Evolutionary conservation across 2,329 filamentous ascomycete species (phyloP).

Genomic region (Aspergillus versicolor): DNA sequence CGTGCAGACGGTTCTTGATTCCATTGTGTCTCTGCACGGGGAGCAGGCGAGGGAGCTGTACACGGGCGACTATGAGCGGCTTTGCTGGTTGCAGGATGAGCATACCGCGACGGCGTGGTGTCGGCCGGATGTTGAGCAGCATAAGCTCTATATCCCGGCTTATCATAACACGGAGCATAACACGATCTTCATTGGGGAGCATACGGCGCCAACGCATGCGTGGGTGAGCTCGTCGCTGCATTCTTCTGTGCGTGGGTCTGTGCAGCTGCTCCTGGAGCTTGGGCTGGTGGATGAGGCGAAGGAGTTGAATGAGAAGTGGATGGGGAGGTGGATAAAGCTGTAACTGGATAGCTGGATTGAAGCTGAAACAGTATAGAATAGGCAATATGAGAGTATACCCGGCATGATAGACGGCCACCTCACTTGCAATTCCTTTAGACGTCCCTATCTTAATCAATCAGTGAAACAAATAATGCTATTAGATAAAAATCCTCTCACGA

Average conservation of each 20-base stretch:
- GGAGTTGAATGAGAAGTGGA: slow-evolving; percentile 62
- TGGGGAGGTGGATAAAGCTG: slow-evolving; percentile 63
- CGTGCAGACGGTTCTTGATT: slow-evolving; percentile 28
- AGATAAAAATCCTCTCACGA: too few relatives aligned
- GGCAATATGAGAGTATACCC: too few relatives aligned
- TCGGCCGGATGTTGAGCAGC: slow-evolving; percentile 31
- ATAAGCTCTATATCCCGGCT: slow-evolving; percentile 33
- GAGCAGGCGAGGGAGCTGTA: slow-evolving; percentile 26
- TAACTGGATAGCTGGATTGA: background rate
- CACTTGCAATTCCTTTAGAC: too few relatives aligned
- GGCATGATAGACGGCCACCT: too few relatives aligned
- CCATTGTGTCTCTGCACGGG: slow-evolving; percentile 30
- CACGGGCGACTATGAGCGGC: slow-evolving; percentile 33
- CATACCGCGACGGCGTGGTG: slow-evolving; percentile 31
- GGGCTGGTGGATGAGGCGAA: slow-evolving; percentile 70
- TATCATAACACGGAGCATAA: slow-evolving; percentile 36
- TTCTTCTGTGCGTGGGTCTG: slow-evolving; percentile 29
- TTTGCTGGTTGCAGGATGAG: slow-evolving; percentile 35
- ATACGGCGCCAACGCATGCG: slow-evolving; percentile 36
- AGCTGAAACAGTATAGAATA: background rate
- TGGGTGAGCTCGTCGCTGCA: slow-evolving; percentile 33
- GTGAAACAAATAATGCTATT: too few relatives aligned
- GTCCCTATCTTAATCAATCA: too few relatives aligned
- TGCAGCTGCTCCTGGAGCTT: slow-evolving; percentile 47
- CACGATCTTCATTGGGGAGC: slow-evolving; percentile 38